Base-by-base conservation (phyloP, 495 filamentous ascomycete genomes). In the Penicillium soppii region DNA sequence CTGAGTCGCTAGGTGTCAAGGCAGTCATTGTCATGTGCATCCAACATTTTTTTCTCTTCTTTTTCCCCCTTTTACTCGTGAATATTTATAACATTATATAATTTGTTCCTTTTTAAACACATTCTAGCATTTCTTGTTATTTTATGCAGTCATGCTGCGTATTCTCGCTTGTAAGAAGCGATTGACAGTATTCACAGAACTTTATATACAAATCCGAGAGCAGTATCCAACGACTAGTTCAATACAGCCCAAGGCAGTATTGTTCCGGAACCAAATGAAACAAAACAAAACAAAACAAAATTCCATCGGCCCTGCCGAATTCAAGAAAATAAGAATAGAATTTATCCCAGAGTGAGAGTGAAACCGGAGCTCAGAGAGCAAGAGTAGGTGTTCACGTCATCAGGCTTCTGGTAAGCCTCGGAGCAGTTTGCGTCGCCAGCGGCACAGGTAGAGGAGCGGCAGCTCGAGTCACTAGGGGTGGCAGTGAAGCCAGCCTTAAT, bases 321-420 rank as follows among this genome's bases (percentile, higher is more conserved):
- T 19, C 17, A 13, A 29, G 23, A 49, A 40, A 23, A 16, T 13
- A 25, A 26, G 22, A 42, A 42, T 15, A 0, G 16, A 22, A 32
- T 25, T 25, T 62, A 66, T 29, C 67, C 67, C 54, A 70, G 32
- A 45, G 62, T 66, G 1, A 70, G 52, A 33, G 53, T 62, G 49
- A 61, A 68, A 43, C 51, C 49, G 29, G 58, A 53, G 26, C 37
- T 38, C 26, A 52, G 29, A n/a, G 56, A 52, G 54, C 67, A 70
- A 33, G 62, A 62, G 26, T 54, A 44, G 52, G 67, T 70, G 50
- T 62, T 56, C 43, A 62, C 57, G 45, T 70, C 67, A 42, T 70
- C 65, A 16, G 67, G 65, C 45, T 62, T 53, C 65, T 70, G 67
- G 43, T 70, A 70, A 5, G 65, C 52, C 20, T 59, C 50, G 38